These are phyloP conservation scores for Pyrus hybrid DNA, from an alignment of 331 rosid genomes.

Conservation along the genomic window DNA sequence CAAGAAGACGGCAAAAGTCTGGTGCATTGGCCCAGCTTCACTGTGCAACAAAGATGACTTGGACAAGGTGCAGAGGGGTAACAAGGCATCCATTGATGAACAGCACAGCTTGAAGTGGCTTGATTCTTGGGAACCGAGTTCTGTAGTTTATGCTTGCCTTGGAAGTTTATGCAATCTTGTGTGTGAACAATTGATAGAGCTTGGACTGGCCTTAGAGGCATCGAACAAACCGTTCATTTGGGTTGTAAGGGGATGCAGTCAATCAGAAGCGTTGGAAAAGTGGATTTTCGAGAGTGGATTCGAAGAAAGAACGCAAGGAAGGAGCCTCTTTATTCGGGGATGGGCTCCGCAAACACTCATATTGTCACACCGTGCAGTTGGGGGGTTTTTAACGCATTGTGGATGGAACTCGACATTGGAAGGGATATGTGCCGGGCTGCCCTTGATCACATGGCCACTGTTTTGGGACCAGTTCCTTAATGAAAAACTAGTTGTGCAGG, in stretches of 20 bases:
- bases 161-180: conserved; percentile 49
- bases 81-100: conserved; percentile 22
- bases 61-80: conserved; percentile 41
- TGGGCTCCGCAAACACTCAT: conserved; percentile 26
- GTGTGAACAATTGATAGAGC: conserved; percentile 40
- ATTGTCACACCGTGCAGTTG: conserved; percentile 17
- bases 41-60: conserved; percentile 20
- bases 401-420: conserved; percentile 26
- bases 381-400: conserved; percentile 28
- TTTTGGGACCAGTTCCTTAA: conserved; percentile 23
- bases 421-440: conserved; percentile 20
- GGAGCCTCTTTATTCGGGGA: conserved; percentile 14
- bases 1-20: conserved; percentile 20
- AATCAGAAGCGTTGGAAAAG: conserved; percentile 19
- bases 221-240: conserved; percentile 56
- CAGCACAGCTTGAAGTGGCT: conserved; percentile 47
- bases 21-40: conserved; percentile 63
- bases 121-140: conserved; percentile 21
- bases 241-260: conserved; percentile 43
- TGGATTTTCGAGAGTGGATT: conserved; percentile 33
- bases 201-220: conserved; percentile 50
- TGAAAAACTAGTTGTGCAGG: conserved; percentile 16
- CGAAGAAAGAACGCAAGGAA: conserved; percentile 7
- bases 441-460: conserved; percentile 26
- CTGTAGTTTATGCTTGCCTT: conserved; percentile 49